Percentiles rank a stretch among this genome's conserved stretches.
Conservation (phyloP, 2,329 filamentous ascomycete genomes). For the Escovopsis sp. region DNA sequence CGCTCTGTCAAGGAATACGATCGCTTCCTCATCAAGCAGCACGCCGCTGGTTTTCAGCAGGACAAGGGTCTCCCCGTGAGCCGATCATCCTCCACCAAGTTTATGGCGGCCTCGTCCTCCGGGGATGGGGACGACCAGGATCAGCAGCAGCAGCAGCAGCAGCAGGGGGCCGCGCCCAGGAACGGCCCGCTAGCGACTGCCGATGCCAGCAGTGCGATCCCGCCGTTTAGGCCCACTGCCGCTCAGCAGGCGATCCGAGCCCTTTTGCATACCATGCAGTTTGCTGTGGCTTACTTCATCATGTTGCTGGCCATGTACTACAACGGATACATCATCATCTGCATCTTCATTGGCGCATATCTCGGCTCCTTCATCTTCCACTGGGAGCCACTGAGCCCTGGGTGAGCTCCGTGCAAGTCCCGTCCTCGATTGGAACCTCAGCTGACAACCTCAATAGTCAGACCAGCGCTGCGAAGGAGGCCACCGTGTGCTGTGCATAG, state of each 20-base stretch:
- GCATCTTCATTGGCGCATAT: slow-evolving; percentile 63
- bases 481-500: slow-evolving; percentile 28
- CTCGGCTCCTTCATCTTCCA: slow-evolving; percentile 59
- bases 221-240: slow-evolving; percentile 39
- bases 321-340: slow-evolving; percentile 65
- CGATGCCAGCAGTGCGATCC: slow-evolving; percentile 9
- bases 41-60: slow-evolving; percentile 21
- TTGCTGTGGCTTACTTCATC: slow-evolving; percentile 63
- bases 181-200: slow-evolving; percentile 5
- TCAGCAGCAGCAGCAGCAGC: slow-evolving; percentile 7
- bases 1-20: slow-evolving; percentile 61
- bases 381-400: slow-evolving; percentile 41
- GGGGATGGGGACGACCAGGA: slow-evolving; percentile 6
- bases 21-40: slow-evolving; percentile 43
- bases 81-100: slow-evolving; percentile 4
- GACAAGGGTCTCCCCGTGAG: slow-evolving; percentile 1
- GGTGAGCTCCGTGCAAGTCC: slow-evolving; percentile 15
- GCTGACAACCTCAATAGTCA: slow-evolving; percentile 6
- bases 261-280: slow-evolving; percentile 53
- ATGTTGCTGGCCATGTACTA: slow-evolving; percentile 57
- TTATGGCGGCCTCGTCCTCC: neutral
- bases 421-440: neutral
- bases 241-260: slow-evolving; percentile 54
- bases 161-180: too few species aligned
- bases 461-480: slow-evolving; percentile 22